A percentile compares a stretch with the other conserved stretches of the same genome.
These are phyloP conservation scores for Drechslera avenae DNA, from an alignment of 2,329 filamentous ascomycete genomes.

Conservation along the genomic window DNA sequence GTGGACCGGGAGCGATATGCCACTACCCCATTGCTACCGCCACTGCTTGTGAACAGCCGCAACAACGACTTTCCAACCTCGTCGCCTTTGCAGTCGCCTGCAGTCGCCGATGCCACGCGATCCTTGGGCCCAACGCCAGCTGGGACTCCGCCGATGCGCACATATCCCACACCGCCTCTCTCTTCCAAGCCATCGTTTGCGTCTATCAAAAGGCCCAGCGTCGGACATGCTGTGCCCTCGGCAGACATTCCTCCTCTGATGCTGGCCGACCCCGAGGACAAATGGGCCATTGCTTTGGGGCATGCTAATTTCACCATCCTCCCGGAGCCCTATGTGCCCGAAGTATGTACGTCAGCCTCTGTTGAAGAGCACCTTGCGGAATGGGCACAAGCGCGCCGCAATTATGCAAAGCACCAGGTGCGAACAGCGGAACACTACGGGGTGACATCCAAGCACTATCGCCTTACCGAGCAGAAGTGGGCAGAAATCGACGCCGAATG, in stretches of 20 bases:
- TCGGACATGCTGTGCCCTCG: slow-evolving; percentile 54
- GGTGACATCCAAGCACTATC: slow-evolving; percentile 84
- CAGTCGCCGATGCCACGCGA: slow-evolving; percentile 64
- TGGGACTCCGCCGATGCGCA: slow-evolving; percentile 56
- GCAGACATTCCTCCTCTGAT: slow-evolving; percentile 67
- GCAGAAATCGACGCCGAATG: slow-evolving; percentile 75
- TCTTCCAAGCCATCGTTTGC: slow-evolving; percentile 78
- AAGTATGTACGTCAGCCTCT: slow-evolving; percentile 62
- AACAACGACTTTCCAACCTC: slow-evolving; percentile 63
- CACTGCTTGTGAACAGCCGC: slow-evolving; percentile 69
- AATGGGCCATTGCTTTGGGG: slow-evolving; percentile 83
- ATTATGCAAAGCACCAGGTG: slow-evolving; percentile 87
- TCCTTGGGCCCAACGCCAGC: slow-evolving; percentile 55
- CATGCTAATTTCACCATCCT: slow-evolving; percentile 92
- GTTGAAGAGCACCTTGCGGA: slow-evolving; percentile 72
- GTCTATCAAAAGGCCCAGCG: slow-evolving; percentile 65
- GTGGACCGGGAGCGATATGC: slow-evolving; percentile 66
- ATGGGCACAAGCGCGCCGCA: slow-evolving; percentile 81
- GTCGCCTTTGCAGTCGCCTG: slow-evolving; percentile 86
- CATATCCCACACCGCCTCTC: slow-evolving; percentile 69
- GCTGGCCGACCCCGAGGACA: slow-evolving; percentile 72
- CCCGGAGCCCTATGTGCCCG: slow-evolving; percentile 78
- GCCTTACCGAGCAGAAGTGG: slow-evolving; percentile 88
- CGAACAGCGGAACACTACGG: slow-evolving; percentile 91
- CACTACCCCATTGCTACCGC: slow-evolving; percentile 83